Base-by-base conservation (phyloP, 139 green algal species). In the Limnomonas spitsbergensis region DNA sequence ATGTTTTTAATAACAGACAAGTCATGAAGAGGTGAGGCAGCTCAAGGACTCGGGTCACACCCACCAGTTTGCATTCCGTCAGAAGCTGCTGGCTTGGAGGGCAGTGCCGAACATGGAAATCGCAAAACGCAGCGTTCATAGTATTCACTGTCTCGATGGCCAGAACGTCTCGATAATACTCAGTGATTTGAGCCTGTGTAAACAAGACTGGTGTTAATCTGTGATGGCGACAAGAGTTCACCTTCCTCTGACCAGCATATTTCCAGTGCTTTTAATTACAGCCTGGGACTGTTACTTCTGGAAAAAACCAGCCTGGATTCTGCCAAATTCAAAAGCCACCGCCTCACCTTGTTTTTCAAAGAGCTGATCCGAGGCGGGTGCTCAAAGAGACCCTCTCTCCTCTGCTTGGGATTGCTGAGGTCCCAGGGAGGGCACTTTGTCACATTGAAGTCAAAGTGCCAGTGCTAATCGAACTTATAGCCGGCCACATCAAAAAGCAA, bases 101-200 rank as follows among this genome's bases (percentile, higher is more conserved):
- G n/a, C 93, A 97, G 61, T 89, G 71, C 9, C 73, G 67, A 3
- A 86, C 72, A 82, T 94, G 88, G 70, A 83, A 91, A 78, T 95
- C 85, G 75, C 93, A 97, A 54, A 95, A 90, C 6, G 85, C 93
- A 0, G 83, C 90, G 74, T 97, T 97, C 3, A 97, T 84, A 31
- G 84, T 92, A 4, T 91, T 70, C 0, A 89, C 56, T 36, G 88
- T 86, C 77, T 95, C 86, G 38, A 94, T 87, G 20, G 88, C 68
- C 66, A 97, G 80, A 54, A 97, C 71, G 85, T 95, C 88, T 0
- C 78, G 86, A 75, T 87, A 93, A 73, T 78, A 84, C 76, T 61
- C 40, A 24, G 78, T 39, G 40, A 81, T 72, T 31, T 80, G n/a
- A n/a, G n/a, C n/a, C n/a, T n/a, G n/a, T n/a, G n/a, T n/a, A n/a